Evolutionary conservation across 2,329 filamentous ascomycete genomes (phyloP).

Genomic region (Alternaria rosae): DNA sequence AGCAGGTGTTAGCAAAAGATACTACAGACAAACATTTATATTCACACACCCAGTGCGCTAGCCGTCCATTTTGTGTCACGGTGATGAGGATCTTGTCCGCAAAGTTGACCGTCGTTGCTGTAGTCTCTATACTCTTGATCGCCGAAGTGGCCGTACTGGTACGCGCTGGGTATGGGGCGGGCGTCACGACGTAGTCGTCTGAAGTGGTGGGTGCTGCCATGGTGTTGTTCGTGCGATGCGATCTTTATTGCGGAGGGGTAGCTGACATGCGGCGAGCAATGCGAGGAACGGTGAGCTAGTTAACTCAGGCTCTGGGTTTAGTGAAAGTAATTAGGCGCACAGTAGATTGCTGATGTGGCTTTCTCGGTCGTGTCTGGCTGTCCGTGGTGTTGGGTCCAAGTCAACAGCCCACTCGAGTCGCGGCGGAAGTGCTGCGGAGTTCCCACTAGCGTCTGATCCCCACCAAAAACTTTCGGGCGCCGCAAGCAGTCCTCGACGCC

Average conservation of each 20-base stretch:
- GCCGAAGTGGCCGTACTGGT: conserved; percentile 63
- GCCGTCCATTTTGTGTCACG: conserved; percentile 80
- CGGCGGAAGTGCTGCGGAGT: conserved; percentile 24
- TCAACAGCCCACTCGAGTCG: conserved; percentile 5
- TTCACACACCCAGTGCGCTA: conserved; percentile 85
- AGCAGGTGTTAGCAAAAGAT: conserved; percentile 5
- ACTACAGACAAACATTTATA: neutral
- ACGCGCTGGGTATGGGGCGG: conserved; percentile 71
- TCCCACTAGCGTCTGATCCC: conserved; percentile 34
- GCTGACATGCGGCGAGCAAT: neutral
- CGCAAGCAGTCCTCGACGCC: conserved; percentile 14
- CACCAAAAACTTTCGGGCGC: conserved; percentile 46
- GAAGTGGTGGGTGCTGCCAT: conserved; percentile 19
- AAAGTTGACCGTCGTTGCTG: conserved; percentile 77
- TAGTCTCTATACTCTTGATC: conserved; percentile 74
- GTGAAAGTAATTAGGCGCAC: neutral
- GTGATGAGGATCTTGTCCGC: conserved; percentile 91
- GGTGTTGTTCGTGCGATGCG: neutral
- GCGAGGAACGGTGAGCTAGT: neutral
- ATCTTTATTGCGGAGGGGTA: neutral
- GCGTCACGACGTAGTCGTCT: conserved; percentile 31
- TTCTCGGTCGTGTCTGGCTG: neutral
- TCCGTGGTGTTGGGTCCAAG: neutral
- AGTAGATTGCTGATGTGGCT: neutral
- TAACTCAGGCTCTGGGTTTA: neutral